Conservation (phyloP, 441 rosid genomes). For the Sinapis alba region DNA sequence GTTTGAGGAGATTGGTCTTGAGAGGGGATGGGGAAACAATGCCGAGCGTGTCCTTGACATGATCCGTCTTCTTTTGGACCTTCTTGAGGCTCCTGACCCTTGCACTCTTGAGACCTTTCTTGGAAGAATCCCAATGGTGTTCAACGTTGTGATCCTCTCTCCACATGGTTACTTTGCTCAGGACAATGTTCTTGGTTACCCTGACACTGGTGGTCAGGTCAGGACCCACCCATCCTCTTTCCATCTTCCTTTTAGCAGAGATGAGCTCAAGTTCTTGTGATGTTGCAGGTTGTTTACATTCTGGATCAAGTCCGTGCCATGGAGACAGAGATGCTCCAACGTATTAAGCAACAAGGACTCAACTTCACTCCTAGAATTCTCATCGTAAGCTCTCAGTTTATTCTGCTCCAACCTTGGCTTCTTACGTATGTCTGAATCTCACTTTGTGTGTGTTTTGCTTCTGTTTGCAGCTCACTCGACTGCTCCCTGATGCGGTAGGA, state of each 20-base stretch:
- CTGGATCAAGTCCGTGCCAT: constrained; percentile 97
- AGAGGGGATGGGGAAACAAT: constrained; percentile 91
- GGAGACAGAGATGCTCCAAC: constrained; percentile 85
- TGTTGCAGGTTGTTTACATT: constrained; percentile 80
- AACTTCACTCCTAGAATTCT: constrained; percentile 87
- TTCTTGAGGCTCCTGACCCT: constrained; percentile 96
- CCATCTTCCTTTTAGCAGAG: neutral
- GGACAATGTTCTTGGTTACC: constrained; percentile 92
- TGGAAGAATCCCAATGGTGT: constrained; percentile 86
- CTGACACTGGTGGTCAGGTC: constrained; percentile 98
- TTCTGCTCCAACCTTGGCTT: neutral
- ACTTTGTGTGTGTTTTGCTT: constrained; percentile 7
- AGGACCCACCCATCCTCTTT: constrained; percentile 15
- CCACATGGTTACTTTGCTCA: constrained; percentile 98
- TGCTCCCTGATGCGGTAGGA: constrained; percentile 96
- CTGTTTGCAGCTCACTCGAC: constrained; percentile 67
- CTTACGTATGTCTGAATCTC: constrained; percentile 10
- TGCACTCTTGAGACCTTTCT: constrained; percentile 87
- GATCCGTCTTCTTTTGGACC: constrained; percentile 88
- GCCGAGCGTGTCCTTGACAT: constrained; percentile 81
- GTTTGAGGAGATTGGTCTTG: constrained; percentile 88
- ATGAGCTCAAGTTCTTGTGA: neutral
- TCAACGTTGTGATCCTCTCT: constrained; percentile 84
- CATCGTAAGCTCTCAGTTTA: constrained; percentile 52
- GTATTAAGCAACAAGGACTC: constrained; percentile 92